Evolutionary conservation across 2,329 filamentous ascomycete genomes (phyloP).

Genomic region (Fusarium sp.): DNA sequence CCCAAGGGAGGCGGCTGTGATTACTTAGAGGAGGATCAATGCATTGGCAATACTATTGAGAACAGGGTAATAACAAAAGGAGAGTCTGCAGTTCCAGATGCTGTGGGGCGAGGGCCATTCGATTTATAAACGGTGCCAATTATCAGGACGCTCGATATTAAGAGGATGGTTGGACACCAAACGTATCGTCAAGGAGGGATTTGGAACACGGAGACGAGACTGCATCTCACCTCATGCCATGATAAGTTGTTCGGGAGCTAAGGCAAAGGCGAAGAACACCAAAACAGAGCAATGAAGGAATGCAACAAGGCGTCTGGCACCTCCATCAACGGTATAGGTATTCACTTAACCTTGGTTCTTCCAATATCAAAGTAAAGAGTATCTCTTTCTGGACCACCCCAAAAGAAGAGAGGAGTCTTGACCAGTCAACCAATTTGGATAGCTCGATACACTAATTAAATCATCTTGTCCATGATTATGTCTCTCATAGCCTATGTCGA

Average conservation of each 20-base stretch:
- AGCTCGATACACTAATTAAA: neutral
- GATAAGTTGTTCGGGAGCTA: conserved; percentile 44
- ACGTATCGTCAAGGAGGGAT: conserved; percentile 44
- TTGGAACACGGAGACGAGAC: conserved; percentile 42
- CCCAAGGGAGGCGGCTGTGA: neutral
- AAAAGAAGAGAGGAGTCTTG: neutral
- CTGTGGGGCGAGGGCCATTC: neutral
- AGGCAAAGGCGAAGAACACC: conserved; percentile 30
- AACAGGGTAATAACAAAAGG: neutral
- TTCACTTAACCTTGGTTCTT: neutral
- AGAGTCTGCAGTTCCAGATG: neutral
- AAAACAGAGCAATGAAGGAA: conserved; percentile 60
- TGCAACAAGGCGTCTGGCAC: conserved; percentile 15
- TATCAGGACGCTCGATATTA: conserved; percentile 39
- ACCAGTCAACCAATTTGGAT: neutral
- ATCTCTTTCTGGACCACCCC: conserved; percentile 17
- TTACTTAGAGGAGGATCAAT: neutral
- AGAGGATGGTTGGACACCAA: conserved; percentile 55
- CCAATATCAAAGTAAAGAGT: neutral
- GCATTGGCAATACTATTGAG: neutral
- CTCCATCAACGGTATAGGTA: neutral
- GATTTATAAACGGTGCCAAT: neutral
- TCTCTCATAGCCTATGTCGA: neutral
- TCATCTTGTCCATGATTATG: neutral
- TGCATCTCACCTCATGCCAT: conserved; percentile 47